phyloP scores from a whole-genome alignment of 148 eudicot species.

The Gaultheria prostrata region DNA sequence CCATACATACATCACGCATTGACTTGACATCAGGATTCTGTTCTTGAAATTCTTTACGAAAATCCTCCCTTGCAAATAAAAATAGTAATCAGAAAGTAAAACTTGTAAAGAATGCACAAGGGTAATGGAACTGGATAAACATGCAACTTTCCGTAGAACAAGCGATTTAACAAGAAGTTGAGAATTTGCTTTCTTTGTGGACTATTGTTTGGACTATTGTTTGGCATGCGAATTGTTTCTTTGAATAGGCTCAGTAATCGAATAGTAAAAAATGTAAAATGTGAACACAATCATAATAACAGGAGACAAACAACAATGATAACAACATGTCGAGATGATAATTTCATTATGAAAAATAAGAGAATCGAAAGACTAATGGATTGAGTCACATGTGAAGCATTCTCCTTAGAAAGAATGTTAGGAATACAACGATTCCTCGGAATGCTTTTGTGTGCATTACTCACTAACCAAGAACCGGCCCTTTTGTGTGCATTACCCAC shows the following conservation, averaged over 20 bases:
- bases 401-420: neutral
- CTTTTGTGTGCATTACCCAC: neutral
- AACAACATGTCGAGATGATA: no score
- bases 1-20: conserved; percentile 69
- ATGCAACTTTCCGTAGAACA: neutral
- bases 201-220: neutral
- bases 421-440: neutral
- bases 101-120: neutral
- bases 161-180: neutral
- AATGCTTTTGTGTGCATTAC: neutral
- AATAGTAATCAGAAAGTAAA: neutral
- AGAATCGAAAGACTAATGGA: neutral
- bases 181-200: neutral
- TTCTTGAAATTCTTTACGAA: conserved; percentile 76
- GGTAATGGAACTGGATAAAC: neutral
- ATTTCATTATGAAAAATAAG: neutral
- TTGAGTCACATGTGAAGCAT: neutral
- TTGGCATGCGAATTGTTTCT: neutral
- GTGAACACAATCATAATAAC: neutral
- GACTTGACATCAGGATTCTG: conserved; percentile 72
- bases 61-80: conserved; percentile 65
- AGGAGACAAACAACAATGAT: neutral
- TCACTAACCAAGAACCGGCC: neutral
- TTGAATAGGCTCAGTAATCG: neutral
- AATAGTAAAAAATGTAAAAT: neutral